Evolutionary conservation across 202 grass and related monocot species (phyloP).

Genomic region (Panicum hallii): DNA sequence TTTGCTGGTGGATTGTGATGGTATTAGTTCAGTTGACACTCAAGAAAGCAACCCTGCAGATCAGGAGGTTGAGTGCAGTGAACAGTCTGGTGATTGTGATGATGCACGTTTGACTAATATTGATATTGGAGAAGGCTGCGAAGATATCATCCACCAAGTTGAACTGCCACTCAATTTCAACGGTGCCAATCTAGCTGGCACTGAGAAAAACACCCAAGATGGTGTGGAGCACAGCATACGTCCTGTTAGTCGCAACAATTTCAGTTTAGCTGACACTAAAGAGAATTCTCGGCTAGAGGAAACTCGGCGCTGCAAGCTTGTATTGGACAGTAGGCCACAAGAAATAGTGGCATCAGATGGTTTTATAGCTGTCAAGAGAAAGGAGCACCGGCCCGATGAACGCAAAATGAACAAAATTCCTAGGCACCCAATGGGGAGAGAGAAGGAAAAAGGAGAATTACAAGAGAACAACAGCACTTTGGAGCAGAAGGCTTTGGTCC

Average conservation of each 20-base stretch:
- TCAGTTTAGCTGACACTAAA: constrained; percentile 32
- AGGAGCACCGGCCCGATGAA: constrained; percentile 11
- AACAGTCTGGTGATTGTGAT: neutral
- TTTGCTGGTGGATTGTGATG: neutral
- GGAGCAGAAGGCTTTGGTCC: neutral
- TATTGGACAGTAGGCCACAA: neutral
- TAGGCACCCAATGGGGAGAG: neutral
- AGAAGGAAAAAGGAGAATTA: neutral
- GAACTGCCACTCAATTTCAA: neutral
- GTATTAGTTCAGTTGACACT: constrained; percentile 38
- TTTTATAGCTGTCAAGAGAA: constrained; percentile 58
- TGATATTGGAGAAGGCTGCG: neutral
- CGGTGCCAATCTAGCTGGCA: neutral
- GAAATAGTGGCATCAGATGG: constrained; percentile 42
- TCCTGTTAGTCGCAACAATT: neutral
- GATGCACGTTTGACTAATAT: constrained; percentile 15
- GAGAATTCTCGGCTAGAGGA: constrained; percentile 18
- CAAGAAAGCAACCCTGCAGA: neutral
- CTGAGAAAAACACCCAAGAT: neutral
- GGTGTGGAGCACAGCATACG: neutral
- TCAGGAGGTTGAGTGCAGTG: neutral
- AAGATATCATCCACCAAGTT: neutral
- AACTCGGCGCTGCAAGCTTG: neutral
- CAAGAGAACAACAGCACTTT: constrained; percentile 21
- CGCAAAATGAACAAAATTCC: neutral